Base-by-base conservation (phyloP, 441 rosid species). In the Pelargonium cotyledonis region DNA sequence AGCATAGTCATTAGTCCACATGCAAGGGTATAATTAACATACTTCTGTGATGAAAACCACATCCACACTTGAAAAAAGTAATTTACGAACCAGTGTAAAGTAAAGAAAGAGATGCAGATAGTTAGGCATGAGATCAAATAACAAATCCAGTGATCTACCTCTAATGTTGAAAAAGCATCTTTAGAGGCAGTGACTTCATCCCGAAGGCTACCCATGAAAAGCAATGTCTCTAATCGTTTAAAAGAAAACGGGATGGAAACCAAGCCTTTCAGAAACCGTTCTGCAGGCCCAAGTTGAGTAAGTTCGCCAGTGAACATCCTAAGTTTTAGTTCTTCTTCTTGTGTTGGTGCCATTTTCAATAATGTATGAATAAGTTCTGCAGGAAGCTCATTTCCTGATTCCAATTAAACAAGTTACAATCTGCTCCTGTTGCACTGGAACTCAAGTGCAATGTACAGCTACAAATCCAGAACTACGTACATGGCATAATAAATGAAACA, bases 271-370 rank as follows among this genome's bases (percentile, higher is more conserved):
- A 95, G 78, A 80, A 95, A 95, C 69, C 97, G 82, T 81, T 95
- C 99, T 63, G 99, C 99, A 8, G 88, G 76, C 68, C 97, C 98
- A 21, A 95, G 89, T 77, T 78, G 87, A 74, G 96, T 78, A 71
- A 87, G 66, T 68, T 88, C 95, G 57, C 98, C 97, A 46, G 57
- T 76, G 74, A 78, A 95, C 78, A 95, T 58, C 78, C 99, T 88
- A 69, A 95, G 95, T 85, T 90, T 90, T 77, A 95, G 83, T 79
- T 95, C 99, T 82, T 95, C 99, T 61, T 88, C 97, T 10, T 81
- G 49, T 68, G 95, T 92, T 61, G 99, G 99, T 68, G 91, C 88
- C 97, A 95, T 89, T 84, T 88, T 95, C 77, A 90, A 80, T 68
- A 95, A 77, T 70, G 90, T 88, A 75, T 90, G 92, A 64, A 95